Evolutionary conservation across 148 eudicot species (phyloP), one percentile per base, ranked within the genome.

Genomic region (Silene uniflora): DNA sequence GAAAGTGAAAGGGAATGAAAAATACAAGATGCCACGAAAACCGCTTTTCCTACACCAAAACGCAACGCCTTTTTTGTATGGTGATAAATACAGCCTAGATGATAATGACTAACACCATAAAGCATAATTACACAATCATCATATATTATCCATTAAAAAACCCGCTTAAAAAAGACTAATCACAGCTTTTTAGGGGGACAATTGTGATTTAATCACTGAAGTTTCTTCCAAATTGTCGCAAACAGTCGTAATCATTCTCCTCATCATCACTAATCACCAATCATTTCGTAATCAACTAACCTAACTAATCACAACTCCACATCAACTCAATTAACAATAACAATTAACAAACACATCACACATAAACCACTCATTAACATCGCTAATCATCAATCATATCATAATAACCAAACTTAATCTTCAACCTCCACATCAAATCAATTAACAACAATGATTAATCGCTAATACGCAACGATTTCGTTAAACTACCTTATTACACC

Each of bases 401-500:
- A 3, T 63, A 35, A 67, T 39, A 67, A 35, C 13, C 49, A 39
- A 17, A 25, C 4, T 6, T 27, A 12, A 24, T 27, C 25, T 13
- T 63, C 67, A 25, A 63, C 39, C 16, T 63, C 7, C 44, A n/a
- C 49, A 66, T 64, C 58, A 74, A 77, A 58, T 44, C 62, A 47
- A 39, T 11, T 7, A 6, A 46, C 21, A 59, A 55, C 11, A 52
- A 70, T 64, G 65, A 75, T 12, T n/a, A 52, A 3, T 52, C 56
- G 5, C 56, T 52, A 52, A 52, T 12, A 52, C 56, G 16, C 56
- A 16, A 52, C 56, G 18, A 13, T 52, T 52, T 12, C 17, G 3
- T 10, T 22, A 79, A 16, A 7, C 17, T 65, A 95, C 99, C 99
- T 92, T 92, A 82, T 84, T 89, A 78, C 99, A 95, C 16, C 99